Percentiles rank a stretch among this genome's conserved stretches.
Conservation (phyloP, 2,329 filamentous ascomycete genomes). For the Paramyrothecium sp. region DNA sequence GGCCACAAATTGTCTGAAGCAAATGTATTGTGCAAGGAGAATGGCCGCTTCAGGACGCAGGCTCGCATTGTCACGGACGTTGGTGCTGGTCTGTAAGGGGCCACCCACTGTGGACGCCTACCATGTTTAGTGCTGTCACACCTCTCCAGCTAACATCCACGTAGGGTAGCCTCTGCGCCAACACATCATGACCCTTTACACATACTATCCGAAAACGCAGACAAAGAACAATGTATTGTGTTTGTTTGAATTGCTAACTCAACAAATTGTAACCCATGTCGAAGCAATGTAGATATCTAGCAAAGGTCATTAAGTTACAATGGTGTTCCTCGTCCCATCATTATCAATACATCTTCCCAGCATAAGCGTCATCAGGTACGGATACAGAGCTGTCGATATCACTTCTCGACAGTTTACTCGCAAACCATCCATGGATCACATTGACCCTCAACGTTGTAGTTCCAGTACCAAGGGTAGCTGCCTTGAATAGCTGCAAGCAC, state of each 20-base stretch:
- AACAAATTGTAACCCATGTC: slow-evolving; percentile 1
- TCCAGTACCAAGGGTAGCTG: slow-evolving; percentile 36
- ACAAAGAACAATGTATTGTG: too few species aligned
- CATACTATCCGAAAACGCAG: too few species aligned
- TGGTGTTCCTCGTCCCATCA: slow-evolving; percentile 10
- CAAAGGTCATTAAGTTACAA: slow-evolving; percentile 15
- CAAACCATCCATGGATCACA: slow-evolving; percentile 38
- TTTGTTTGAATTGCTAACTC: neutral
- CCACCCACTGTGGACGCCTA: too few species aligned
- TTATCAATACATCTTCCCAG: slow-evolving; percentile 8
- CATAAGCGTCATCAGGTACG: slow-evolving; percentile 6
- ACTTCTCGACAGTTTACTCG: slow-evolving; percentile 11
- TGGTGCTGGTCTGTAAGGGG: too few species aligned
- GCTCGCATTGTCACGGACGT: too few species aligned
- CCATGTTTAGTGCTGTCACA: too few species aligned
- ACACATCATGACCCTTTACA: too few species aligned
- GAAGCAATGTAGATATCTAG: slow-evolving; percentile 13
- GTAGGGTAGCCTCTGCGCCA: too few species aligned
- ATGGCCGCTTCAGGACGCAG: too few species aligned
- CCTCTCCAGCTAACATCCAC: too few species aligned
- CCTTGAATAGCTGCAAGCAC: slow-evolving; percentile 35
- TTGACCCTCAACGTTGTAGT: slow-evolving; percentile 34
- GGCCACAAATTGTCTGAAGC: too few species aligned
- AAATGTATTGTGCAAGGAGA: too few species aligned
- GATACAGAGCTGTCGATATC: neutral